Base-by-base conservation (phyloP, 2,329 filamentous ascomycete species). In the Dactylella cylindrospora region DNA sequence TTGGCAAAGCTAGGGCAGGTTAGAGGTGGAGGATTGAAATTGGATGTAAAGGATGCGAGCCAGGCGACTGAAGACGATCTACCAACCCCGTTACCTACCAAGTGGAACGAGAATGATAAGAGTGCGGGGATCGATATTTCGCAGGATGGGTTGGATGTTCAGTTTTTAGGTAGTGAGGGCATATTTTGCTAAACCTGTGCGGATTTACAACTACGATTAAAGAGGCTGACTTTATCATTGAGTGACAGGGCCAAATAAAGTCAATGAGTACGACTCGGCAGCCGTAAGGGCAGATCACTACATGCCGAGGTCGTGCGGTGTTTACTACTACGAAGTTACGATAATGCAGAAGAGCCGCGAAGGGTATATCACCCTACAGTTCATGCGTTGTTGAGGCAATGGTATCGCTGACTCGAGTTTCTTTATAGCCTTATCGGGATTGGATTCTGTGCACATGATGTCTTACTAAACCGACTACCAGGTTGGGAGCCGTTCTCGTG, bases 311-410 rank as follows among this genome's bases (percentile, higher is more conserved):
- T 86, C 95, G 70, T 93, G 88, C 67, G 93, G 93, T 1, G 85
- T 98, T 60, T 98, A 95, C 73, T 98, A 98, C 72, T 98, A 84
- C 70, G 93, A 98, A 71, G 78, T 85, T 19, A 73, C 80, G 6
- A 80, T 88, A 40, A 72, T 84, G 44, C 80, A 82, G 5, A 82
- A 84, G 69, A 81, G 80, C 45, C 84, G 84, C 70, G 84, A 87
- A 68, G 82, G 81, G 82, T 84, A 76, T 66, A 79, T 68, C 45
- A 39, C 50, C 13, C 25, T 25, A 4, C 36, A 6, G 3, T n/a
- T 9, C 5, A 5, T 31, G n/a, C 15, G 7, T 12, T 12, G 8
- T 26, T 13, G 20, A 29, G 26, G 22, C 8, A 15, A 47, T 68
- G 17, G 31, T 46, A n/a, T 32, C 26, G 25, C 35, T 31, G 29